Base-by-base conservation (phyloP, 2,329 filamentous ascomycete genomes). In the Mollisiaceae sp. region DNA sequence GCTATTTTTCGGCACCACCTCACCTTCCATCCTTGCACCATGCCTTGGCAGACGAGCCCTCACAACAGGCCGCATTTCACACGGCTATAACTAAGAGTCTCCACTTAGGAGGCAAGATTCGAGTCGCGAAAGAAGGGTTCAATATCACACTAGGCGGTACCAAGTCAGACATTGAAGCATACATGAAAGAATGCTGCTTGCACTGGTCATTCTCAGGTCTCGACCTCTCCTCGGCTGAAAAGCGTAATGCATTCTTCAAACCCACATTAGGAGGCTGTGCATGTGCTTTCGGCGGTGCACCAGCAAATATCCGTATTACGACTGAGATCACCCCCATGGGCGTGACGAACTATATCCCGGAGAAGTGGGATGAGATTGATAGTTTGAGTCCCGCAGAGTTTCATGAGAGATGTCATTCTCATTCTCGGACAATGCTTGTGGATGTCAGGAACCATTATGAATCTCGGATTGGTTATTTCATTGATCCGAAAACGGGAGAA, bases 401-500 rank as follows among this genome's bases (percentile, higher is more conserved):
- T 24, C 75, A 77, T 54, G 65, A 66, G n/a, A 67, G 66, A 45
- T 75, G 72, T 43, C 59, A 64, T 27, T 38, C 22, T 27, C 63
- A 72, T n/a, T 41, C 64, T 14, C 56, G 70, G 11, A 68, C 54
- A 8, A 27, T 74, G 22, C 61, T 77, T 14, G 27, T 77, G 15
- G 75, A 77, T 68, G 70, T 76, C 14, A 65, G 75, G 20, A 77
- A 77, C 64, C 69, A 76, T 65, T 77, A 77, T 32, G 75, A 77
- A 59, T 75, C 72, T 4, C 67, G 74, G 4, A 77, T 77, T 64
- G 75, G 75, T 0, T 76, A 74, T 66, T 77, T 77, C 36, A 64
- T 75, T 3, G 61, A 71, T 43, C 74, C 75, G 0, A 67, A 62
- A 24, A 73, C 68, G 0, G 70, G 72, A 2, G 65, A 74, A 43